Base-by-base conservation (phyloP, 148 eudicot species). In the Chenopodium formosanum region DNA sequence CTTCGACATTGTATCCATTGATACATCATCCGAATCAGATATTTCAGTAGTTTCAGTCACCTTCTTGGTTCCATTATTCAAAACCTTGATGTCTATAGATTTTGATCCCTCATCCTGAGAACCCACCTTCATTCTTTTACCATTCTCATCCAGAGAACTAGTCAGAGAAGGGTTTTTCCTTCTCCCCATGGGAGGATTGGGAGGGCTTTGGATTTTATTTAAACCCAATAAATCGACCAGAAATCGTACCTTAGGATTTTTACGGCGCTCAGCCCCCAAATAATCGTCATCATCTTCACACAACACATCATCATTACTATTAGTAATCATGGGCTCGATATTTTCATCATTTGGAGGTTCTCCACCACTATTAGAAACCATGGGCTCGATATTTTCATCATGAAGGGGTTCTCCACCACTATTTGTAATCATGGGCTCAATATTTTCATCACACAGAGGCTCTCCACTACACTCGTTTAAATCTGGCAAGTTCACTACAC, bases 191-290 rank as follows among this genome's bases (percentile, higher is more conserved):
- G 79, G 78, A 34, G 74, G 68, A 19, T 31, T 74, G 44, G 79
- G 79, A 56, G 66, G 76, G 62, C 27, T 63, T 29, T 60, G 66
- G 75, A 70, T 75, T 64, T 78, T 73, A 70, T 86, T 81, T 25
- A 82, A 79, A 22, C 78, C 83, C 81, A 91, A 74, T 80, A 93
- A 77, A 77, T 93, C 97, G 23, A 90, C 86, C 79, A 93, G 73
- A 47, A 86, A 79, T 74, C 97, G 91, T 65, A 90, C 82, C 79
- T 92, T 93, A 47, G 82, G 89, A 71, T 84, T 78, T 77, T 88
- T 88, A 75, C 86, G 83, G 13, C 84, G 80, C 7, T 80, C 85
- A 64, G 81, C 85, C 76, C 81, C 85, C 50, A 82, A 76, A 70
- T 82, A 77, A 78, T 84, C 90, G 52, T 81, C 83, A 27, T 84